Percentiles rank a stretch among this genome's conserved stretches.
phyloP scores from a whole-genome alignment of 306 rosid species.

The Senna siamea region DNA sequence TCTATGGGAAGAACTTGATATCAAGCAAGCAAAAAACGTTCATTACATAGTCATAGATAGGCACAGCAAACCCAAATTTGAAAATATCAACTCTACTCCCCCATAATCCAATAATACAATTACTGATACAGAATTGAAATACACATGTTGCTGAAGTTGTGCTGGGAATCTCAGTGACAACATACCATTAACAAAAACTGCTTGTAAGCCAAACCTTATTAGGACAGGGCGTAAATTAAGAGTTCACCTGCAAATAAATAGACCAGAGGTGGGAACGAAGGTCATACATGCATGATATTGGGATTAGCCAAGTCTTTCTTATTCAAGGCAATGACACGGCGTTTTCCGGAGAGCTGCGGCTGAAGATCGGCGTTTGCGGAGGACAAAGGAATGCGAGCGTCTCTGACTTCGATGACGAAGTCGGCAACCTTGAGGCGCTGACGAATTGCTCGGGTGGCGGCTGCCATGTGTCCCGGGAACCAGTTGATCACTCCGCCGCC shows the following conservation, averaged over 20 bases:
- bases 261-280: neutral
- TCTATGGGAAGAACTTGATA: neutral
- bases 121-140: neutral
- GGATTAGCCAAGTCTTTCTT: slow-evolving; percentile 90
- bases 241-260: neutral
- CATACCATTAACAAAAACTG: neutral
- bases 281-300: slow-evolving; percentile 74
- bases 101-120: neutral
- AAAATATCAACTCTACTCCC: neutral
- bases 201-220: neutral
- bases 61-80: neutral
- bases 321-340: slow-evolving; percentile 76
- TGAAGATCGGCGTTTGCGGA: slow-evolving; percentile 77
- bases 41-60: neutral
- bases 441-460: slow-evolving; percentile 82
- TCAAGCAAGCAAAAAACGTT: neutral
- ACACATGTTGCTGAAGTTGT: neutral
- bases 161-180: neutral
- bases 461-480: slow-evolving; percentile 98
- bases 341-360: slow-evolving; percentile 67
- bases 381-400: slow-evolving; percentile 83
- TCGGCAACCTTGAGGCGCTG: slow-evolving; percentile 78
- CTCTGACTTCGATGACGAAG: slow-evolving; percentile 86
- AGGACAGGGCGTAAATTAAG: neutral
- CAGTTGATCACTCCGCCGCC: slow-evolving; percentile 82